A percentile compares a stretch with the other conserved stretches of the same genome.
Conservation (phyloP, 2,329 filamentous ascomycete genomes). For the Fusarium napiforme region DNA sequence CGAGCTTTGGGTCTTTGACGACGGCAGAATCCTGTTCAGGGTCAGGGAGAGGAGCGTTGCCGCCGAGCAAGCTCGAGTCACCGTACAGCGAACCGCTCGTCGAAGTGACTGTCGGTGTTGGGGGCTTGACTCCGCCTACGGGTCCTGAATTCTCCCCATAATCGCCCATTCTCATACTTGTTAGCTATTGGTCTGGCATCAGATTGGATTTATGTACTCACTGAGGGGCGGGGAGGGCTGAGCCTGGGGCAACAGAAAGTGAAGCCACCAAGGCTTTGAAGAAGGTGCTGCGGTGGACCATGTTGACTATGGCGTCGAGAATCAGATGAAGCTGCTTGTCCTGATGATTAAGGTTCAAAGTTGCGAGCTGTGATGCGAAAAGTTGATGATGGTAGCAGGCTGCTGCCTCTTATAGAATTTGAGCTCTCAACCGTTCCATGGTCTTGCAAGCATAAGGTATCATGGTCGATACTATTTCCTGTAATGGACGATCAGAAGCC, state of each 20-base stretch:
- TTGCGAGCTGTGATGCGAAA: background rate
- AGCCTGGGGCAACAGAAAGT: background rate
- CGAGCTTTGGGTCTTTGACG: slow-evolving; percentile 11
- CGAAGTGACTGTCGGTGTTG: slow-evolving; percentile 16
- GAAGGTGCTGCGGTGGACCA: background rate
- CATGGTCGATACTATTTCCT: background rate
- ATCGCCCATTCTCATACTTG: background rate
- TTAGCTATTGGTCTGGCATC: background rate
- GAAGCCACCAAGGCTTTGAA: slow-evolving; percentile 2
- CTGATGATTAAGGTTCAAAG: background rate
- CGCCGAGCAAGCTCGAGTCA: slow-evolving; percentile 6
- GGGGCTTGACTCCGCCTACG: slow-evolving; percentile 8
- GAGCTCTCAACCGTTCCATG: background rate
- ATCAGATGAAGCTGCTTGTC: accelerated
- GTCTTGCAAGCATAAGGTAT: too few relatives aligned
- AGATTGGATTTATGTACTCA: background rate
- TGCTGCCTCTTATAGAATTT: background rate
- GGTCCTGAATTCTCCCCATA: slow-evolving; percentile 19
- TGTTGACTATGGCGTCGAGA: background rate
- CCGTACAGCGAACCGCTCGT: slow-evolving; percentile 10
- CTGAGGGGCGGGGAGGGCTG: slow-evolving; percentile 6
- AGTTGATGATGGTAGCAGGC: too few relatives aligned
- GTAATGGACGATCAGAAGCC: background rate
- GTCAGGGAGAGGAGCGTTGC: slow-evolving; percentile 3
- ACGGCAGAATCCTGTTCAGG: slow-evolving; percentile 9